Evolutionary conservation across 2,329 filamentous ascomycete genomes (phyloP).

Genomic region (Nigrospora oryzae): DNA sequence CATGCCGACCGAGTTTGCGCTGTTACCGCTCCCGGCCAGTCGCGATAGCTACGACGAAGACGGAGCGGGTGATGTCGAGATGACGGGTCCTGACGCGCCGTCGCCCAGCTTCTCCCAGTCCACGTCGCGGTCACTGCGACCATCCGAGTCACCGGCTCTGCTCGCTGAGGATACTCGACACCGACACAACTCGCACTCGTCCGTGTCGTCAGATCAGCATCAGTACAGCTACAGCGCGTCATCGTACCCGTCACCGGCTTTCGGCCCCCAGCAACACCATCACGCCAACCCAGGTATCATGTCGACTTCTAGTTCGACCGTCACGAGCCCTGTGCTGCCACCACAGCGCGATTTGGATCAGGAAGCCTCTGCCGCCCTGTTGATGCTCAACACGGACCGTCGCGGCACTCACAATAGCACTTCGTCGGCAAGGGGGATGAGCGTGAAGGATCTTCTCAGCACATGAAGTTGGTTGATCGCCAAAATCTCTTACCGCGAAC

Average conservation of each 20-base stretch:
- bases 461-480: slow-evolving; percentile 20
- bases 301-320: slow-evolving; percentile 38
- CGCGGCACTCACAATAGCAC: slow-evolving; percentile 32
- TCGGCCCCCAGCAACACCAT: slow-evolving; percentile 30
- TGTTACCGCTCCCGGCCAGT: slow-evolving; percentile 17
- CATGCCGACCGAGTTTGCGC: slow-evolving; percentile 15
- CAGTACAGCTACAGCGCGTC: slow-evolving; percentile 31
- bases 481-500: no score
- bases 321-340: slow-evolving; percentile 49
- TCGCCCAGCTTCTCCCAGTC: slow-evolving; percentile 35
- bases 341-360: slow-evolving; percentile 56
- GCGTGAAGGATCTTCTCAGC: slow-evolving; percentile 45
- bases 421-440: slow-evolving; percentile 37
- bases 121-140: slow-evolving; percentile 25
- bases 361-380: slow-evolving; percentile 74
- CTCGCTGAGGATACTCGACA: slow-evolving; percentile 33
- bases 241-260: slow-evolving; percentile 34
- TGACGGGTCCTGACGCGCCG: slow-evolving; percentile 42
- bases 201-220: slow-evolving; percentile 35
- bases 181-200: slow-evolving; percentile 46
- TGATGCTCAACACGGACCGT: slow-evolving; percentile 81
- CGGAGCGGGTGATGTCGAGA: slow-evolving; percentile 47
- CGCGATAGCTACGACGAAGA: slow-evolving; percentile 14
- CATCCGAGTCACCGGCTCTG: slow-evolving; percentile 44
- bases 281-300: slow-evolving; percentile 22